Evolutionary conservation across 306 rosid genomes (phyloP).

Genomic region (Cicer yamashitae): DNA sequence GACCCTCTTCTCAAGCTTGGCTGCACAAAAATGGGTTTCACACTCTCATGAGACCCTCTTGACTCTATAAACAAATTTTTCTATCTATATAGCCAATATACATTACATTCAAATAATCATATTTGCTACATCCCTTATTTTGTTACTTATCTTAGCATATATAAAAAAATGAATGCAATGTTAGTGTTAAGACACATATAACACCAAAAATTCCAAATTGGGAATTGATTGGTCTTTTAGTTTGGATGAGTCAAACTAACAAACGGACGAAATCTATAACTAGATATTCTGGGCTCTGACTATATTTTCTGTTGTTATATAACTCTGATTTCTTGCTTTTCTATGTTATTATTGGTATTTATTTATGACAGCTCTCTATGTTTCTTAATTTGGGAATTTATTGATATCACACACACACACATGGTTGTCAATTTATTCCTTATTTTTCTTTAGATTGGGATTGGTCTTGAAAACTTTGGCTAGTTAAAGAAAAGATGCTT

Average conservation of each 20-base stretch:
- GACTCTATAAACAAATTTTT: slow-evolving; percentile 3
- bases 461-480: slow-evolving; percentile 40
- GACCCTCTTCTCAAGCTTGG: slow-evolving; percentile 61
- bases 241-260: slow-evolving; percentile 61
- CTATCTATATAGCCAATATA: neutral
- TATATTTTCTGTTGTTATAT: slow-evolving; percentile 47
- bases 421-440: slow-evolving; percentile 48
- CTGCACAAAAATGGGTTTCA: slow-evolving; percentile 78
- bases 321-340: slow-evolving; percentile 46
- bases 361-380: slow-evolving; percentile 48
- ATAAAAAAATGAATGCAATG: neutral
- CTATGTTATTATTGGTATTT: slow-evolving; percentile 35
- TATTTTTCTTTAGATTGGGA: slow-evolving; percentile 32
- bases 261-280: slow-evolving; percentile 59
- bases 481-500: slow-evolving; percentile 38
- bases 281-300: slow-evolving; percentile 63
- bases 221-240: slow-evolving; percentile 49
- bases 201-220: slow-evolving; percentile 32
- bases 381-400: slow-evolving; percentile 50
- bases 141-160: neutral
- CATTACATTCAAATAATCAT: slow-evolving; percentile 33
- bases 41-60: slow-evolving; percentile 65
- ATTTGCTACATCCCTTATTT: neutral
- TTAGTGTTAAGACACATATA: neutral
- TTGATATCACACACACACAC: slow-evolving; percentile 41